These are phyloP conservation scores for Diaporthe sp. DNA, from an alignment of 2,329 filamentous ascomycete species.

Conservation along the genomic window DNA sequence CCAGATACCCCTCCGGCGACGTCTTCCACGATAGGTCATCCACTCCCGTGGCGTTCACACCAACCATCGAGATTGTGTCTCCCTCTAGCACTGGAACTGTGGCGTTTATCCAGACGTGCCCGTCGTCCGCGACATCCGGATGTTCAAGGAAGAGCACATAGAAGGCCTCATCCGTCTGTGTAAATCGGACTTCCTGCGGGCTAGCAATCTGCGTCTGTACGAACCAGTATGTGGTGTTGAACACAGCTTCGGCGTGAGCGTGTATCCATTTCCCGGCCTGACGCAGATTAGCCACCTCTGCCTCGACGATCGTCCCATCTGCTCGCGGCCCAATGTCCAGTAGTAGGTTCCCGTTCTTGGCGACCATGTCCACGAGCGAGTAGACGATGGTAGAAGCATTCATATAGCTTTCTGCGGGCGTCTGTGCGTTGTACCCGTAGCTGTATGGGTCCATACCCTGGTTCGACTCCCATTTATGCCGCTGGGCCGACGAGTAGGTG, in stretches of 20 bases:
- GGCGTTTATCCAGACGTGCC: conserved; percentile 53
- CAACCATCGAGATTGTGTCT: conserved; percentile 60
- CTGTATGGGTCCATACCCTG: conserved; percentile 72
- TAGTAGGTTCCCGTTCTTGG: conserved; percentile 70
- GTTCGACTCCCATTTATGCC: conserved; percentile 72
- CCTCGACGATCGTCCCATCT: conserved; percentile 66
- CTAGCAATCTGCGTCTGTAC: conserved; percentile 56
- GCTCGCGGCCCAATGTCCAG: conserved; percentile 70
- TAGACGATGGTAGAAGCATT: conserved; percentile 63
- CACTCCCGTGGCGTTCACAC: conserved; percentile 42
- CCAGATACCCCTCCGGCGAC: conserved; percentile 45
- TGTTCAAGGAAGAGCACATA: conserved; percentile 58
- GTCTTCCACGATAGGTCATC: conserved; percentile 31
- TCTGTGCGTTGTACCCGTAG: conserved; percentile 73
- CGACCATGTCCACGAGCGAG: conserved; percentile 65
- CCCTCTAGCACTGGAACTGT: conserved; percentile 59
- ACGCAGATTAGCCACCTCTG: conserved; percentile 62
- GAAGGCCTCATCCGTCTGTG: conserved; percentile 61
- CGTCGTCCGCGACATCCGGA: conserved; percentile 48
- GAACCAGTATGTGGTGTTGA: conserved; percentile 69
- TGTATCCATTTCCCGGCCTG: conserved; percentile 69
- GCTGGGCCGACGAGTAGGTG: conserved; percentile 62
- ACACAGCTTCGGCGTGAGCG: conserved; percentile 68
- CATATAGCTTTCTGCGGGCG: conserved; percentile 63
- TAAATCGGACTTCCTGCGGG: conserved; percentile 57